Conservation (phyloP, 805 yeast genomes). For the Ogataea pignaliae region DNA sequence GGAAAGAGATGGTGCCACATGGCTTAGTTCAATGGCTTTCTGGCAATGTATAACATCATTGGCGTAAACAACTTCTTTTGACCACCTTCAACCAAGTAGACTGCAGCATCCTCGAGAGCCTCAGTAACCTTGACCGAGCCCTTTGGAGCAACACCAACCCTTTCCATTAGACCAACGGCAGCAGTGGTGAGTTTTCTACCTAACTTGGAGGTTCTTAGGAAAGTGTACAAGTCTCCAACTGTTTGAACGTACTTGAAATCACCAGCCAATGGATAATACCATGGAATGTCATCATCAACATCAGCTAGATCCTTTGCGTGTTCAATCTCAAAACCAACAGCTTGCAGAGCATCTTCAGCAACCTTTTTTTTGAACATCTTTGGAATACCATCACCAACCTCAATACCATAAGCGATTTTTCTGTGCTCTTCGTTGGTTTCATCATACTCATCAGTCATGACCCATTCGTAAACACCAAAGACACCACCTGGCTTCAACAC, state of each 20-base stretch:
- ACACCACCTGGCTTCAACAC: conserved; percentile 97
- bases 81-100: conserved; percentile 93
- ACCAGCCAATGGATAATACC: conserved; percentile 97
- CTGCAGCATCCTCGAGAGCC: conserved; percentile 96
- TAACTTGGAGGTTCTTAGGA: conserved; percentile 78
- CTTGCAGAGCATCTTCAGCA: conserved; percentile 80
- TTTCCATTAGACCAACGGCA: conserved; percentile 78
- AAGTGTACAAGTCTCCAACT: conserved; percentile 71
- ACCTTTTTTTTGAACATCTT: conserved; percentile 86
- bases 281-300: conserved; percentile 77
- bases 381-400: conserved; percentile 98
- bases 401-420: conserved; percentile 93
- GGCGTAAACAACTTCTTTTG: conserved; percentile 88
- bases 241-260: conserved; percentile 86
- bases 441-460: conserved; percentile 92
- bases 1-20: too few relatives aligned
- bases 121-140: conserved; percentile 86
- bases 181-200: conserved; percentile 87
- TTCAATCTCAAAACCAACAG: conserved; percentile 82
- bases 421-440: conserved; percentile 85
- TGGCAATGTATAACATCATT: conserved; percentile 90
- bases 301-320: conserved; percentile 81
- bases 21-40: conserved; percentile 57
- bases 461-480: conserved; percentile 99
- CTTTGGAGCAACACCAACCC: conserved; percentile 82